These are phyloP conservation scores for Saccharomyces hybrid DNA, from an alignment of 1,139 yeast genomes.

Conservation along the genomic window DNA sequence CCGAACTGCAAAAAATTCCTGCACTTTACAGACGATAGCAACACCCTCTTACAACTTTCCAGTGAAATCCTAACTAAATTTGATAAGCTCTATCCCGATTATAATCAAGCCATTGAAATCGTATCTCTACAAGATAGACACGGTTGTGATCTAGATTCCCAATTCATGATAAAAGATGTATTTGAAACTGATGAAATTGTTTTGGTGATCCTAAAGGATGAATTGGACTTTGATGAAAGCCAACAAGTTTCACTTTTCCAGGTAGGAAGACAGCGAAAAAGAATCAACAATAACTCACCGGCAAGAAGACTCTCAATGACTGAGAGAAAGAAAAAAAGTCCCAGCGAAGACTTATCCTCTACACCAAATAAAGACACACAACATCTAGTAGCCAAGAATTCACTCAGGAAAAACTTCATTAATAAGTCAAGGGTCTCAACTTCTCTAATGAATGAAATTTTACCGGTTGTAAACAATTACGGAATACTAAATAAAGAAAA, in stretches of 20 bases:
- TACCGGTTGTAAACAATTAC: constrained; percentile 14
- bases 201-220: constrained; percentile 45
- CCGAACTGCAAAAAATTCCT: constrained; percentile 42
- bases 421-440: constrained; percentile 17
- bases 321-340: background rate
- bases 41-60: constrained; percentile 40
- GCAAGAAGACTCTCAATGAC: background rate
- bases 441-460: constrained; percentile 27
- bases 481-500: background rate
- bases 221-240: constrained; percentile 21
- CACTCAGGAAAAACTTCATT: constrained; percentile 10
- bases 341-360: background rate
- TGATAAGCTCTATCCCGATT: constrained; percentile 51
- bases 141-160: constrained; percentile 69
- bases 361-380: background rate
- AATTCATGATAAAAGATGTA: constrained; percentile 53
- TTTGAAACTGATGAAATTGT: constrained; percentile 47
- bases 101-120: constrained; percentile 44
- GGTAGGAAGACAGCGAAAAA: constrained; percentile 12
- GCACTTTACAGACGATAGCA: constrained; percentile 46
- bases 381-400: constrained; percentile 3
- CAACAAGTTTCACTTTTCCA: constrained; percentile 13
- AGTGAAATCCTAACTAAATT: constrained; percentile 45
- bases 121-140: constrained; percentile 54
- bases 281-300: constrained; percentile 11